Evolutionary conservation across 495 filamentous ascomycete species (phyloP).

Genomic region (Pyrenula massariospora): DNA sequence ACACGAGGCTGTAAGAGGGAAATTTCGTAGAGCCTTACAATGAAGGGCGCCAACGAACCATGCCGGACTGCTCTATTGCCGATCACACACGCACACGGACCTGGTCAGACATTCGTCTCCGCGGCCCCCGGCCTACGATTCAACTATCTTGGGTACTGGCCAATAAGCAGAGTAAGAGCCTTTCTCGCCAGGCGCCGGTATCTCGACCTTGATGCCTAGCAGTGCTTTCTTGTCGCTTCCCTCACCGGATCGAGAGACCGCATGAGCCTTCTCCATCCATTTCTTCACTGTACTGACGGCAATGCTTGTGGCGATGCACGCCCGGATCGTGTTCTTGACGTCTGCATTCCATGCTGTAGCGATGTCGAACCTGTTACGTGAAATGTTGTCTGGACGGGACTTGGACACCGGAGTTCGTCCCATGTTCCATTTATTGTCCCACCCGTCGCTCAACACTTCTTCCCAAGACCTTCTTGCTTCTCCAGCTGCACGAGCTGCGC

Average conservation of each 20-base stretch:
- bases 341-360: conserved; percentile 48
- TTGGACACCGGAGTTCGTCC: conserved; percentile 14
- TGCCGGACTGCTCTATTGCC: no score
- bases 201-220: conserved; percentile 34
- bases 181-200: conserved; percentile 40
- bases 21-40: no score
- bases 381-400: conserved; percentile 19
- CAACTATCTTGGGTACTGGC: conserved; percentile 54
- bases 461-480: conserved; percentile 58
- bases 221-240: conserved; percentile 2
- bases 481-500: conserved; percentile 45
- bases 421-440: background rate
- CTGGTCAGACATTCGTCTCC: no score
- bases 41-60: no score
- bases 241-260: background rate
- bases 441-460: conserved; percentile 31
- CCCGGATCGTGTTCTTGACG: conserved; percentile 46
- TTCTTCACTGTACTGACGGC: conserved; percentile 47
- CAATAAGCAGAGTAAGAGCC: conserved; percentile 62
- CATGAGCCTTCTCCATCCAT: conserved; percentile 13
- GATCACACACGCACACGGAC: no score
- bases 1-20: no score
- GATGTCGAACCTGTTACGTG: conserved; percentile 18
- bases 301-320: conserved; percentile 56
- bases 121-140: background rate